Evolutionary conservation across 2,329 filamentous ascomycete genomes (phyloP).

Genomic region (Huntiella savannae): DNA sequence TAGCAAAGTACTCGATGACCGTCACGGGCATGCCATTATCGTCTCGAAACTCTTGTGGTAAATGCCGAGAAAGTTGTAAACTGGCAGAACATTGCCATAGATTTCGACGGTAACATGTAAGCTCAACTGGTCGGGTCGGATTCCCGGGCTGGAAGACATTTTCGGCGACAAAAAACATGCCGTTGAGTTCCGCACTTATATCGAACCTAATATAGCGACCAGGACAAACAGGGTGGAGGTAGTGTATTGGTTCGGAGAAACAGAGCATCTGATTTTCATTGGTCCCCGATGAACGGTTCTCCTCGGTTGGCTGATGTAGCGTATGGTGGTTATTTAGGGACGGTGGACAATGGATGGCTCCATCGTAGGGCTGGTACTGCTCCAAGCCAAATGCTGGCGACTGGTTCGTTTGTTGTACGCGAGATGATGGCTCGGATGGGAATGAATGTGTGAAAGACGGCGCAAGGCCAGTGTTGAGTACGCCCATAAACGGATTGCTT

Average conservation of each 20-base stretch:
- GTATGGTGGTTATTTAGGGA: constrained; percentile 16
- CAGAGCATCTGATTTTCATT: constrained; percentile 55
- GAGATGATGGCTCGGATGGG: too few species aligned
- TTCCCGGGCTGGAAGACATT: constrained; percentile 51
- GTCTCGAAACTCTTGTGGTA: constrained; percentile 5
- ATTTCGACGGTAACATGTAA: constrained; percentile 90
- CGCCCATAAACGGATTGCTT: too few species aligned
- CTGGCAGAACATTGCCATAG: constrained; percentile 88
- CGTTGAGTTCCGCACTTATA: constrained; percentile 59
- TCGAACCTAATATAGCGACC: constrained; percentile 43
- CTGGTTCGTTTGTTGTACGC: not conserved
- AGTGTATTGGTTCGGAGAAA: constrained; percentile 46
- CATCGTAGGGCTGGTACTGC: constrained; percentile 30
- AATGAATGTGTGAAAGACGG: too few species aligned
- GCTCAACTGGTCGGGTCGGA: constrained; percentile 45
- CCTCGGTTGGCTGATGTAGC: constrained; percentile 15
- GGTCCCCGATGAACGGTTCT: constrained; percentile 34
- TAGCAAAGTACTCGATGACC: constrained; percentile 59
- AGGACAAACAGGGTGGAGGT: constrained; percentile 40
- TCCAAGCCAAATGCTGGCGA: constrained; percentile 5
- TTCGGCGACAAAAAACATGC: constrained; percentile 78
- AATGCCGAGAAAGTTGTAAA: constrained; percentile 37
- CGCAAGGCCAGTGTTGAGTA: too few species aligned
- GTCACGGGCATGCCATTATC: constrained; percentile 34
- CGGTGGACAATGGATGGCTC: constrained; percentile 29